phyloP scores from a whole-genome alignment of 768 basidiomycete species.

The Gelatoporia subvermispora region DNA sequence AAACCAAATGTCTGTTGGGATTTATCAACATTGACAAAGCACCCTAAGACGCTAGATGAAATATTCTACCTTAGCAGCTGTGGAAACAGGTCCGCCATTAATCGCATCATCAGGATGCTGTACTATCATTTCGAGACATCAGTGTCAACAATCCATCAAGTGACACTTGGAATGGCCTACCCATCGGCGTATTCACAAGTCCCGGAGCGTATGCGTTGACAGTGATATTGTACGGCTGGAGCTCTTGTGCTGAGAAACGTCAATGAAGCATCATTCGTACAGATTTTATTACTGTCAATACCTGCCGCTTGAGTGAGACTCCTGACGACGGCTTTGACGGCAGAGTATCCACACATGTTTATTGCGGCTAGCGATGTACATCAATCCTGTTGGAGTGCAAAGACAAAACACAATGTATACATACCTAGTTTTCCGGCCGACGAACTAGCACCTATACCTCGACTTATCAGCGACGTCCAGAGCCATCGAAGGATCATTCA shows the following conservation, averaged over 20 bases:
- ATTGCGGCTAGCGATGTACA: not conserved
- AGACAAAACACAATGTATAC: not conserved
- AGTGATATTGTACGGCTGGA: constrained; percentile 18
- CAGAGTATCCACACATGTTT: constrained; percentile 14
- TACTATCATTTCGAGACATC: not conserved
- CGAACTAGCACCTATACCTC: constrained; percentile 12
- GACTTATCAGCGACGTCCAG: not conserved
- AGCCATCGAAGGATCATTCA: not conserved
- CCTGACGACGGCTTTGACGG: constrained; percentile 24
- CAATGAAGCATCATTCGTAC: too few relatives aligned
- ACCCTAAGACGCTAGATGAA: too few relatives aligned
- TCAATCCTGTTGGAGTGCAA: too few relatives aligned
- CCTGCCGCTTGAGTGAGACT: constrained; percentile 25
- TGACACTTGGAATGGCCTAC: constrained; percentile 4
- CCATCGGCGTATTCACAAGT: constrained; percentile 14
- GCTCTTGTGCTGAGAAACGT: constrained; percentile 9
- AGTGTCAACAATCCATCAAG: too few relatives aligned
- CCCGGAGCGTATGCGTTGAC: constrained; percentile 27
- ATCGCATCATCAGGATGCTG: constrained; percentile 6
- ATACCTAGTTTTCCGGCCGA: constrained; percentile 10
- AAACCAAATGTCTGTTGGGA: constrained; percentile 1
- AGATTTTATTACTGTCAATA: constrained; percentile 5
- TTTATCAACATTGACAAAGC: too few relatives aligned
- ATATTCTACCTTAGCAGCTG: constrained; percentile 3
- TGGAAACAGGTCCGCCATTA: constrained; percentile 12